Percentiles rank a stretch among this genome's conserved stretches.
phyloP scores from a whole-genome alignment of 2,329 filamentous ascomycete genomes.

The Verticillium dahliae region DNA sequence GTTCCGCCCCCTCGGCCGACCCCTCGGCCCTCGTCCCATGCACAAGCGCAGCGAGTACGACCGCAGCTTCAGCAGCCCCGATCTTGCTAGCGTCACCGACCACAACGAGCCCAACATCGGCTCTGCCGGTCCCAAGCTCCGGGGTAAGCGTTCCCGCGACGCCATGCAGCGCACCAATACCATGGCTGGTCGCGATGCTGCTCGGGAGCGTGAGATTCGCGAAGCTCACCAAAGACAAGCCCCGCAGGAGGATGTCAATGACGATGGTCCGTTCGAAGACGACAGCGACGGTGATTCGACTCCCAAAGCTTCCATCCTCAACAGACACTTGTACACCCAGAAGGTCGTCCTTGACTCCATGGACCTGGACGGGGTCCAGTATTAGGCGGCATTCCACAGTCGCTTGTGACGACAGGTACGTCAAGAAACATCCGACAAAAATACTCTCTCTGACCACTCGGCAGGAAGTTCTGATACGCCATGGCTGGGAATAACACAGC shows the following conservation, averaged over 20 bases:
- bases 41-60: not conserved
- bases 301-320: conserved; percentile 8
- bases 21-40: not conserved
- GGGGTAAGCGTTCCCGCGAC: conserved; percentile 4
- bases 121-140: not conserved
- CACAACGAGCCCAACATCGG: not conserved
- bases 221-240: not conserved
- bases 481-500: not conserved
- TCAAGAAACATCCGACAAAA: not conserved
- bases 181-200: conserved; percentile 8
- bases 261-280: not conserved
- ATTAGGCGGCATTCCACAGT: not conserved
- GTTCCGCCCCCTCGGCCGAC: not conserved
- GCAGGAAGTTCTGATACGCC: not conserved
- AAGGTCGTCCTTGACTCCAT: not conserved
- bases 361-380: conserved; percentile 1
- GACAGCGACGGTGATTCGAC: conserved; percentile 1
- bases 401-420: not conserved
- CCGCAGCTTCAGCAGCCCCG: not conserved
- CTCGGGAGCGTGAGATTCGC: conserved; percentile 8
- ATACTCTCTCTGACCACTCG: not conserved
- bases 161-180: conserved; percentile 6
- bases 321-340: not conserved
- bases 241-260: not conserved
- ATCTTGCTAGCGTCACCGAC: not conserved